phyloP scores from a whole-genome alignment of 2,329 filamentous ascomycete genomes.

The Aschersonia sp. region DNA sequence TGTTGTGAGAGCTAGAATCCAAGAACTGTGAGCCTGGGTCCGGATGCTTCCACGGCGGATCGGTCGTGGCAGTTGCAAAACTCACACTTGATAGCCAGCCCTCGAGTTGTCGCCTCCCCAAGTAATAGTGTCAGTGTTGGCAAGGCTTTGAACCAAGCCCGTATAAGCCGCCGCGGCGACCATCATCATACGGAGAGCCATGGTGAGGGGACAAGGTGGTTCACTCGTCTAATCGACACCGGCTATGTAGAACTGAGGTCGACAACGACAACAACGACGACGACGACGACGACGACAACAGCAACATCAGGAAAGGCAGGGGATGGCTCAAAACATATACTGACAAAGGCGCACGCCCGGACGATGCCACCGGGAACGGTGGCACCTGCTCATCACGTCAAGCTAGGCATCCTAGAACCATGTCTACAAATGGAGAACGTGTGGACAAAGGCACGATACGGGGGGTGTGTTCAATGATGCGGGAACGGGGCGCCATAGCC shows the following conservation, averaged over 20 bases:
- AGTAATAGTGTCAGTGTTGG: conserved; percentile 39
- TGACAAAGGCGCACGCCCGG: background rate
- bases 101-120: conserved; percentile 43
- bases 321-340: background rate
- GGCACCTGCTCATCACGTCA: background rate
- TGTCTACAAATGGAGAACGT: background rate
- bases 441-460: background rate
- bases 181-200: conserved; percentile 12
- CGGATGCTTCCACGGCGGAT: too few relatives aligned
- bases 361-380: background rate
- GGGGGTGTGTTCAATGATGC: background rate
- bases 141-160: conserved; percentile 20
- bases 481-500: background rate
- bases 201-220: conserved; percentile 7
- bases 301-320: background rate
- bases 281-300: background rate
- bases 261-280: background rate
- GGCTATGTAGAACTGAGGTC: background rate
- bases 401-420: background rate
- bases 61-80: background rate
- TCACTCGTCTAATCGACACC: background rate
- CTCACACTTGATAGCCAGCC: conserved; percentile 36
- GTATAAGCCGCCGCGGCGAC: conserved; percentile 18
- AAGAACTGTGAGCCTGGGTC: too few relatives aligned
- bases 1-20: conserved; percentile 37